Conservation (phyloP, 2,329 filamentous ascomycete genomes). For the Rutstroemia sp. region DNA sequence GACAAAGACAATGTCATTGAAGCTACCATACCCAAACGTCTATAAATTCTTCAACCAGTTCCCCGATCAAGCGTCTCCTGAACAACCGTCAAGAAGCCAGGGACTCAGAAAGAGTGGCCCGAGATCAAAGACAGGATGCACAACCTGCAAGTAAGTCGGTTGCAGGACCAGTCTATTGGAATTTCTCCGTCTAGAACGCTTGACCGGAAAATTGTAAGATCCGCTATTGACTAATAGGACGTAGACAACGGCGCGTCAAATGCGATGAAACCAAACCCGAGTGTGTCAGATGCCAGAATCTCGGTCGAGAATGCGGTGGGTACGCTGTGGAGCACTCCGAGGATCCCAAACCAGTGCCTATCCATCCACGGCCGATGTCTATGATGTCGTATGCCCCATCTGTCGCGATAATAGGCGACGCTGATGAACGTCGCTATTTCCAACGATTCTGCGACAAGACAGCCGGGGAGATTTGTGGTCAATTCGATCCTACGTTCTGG, state of each 20-base stretch:
- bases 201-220: conserved; percentile 1
- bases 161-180: not conserved
- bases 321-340: conserved; percentile 26
- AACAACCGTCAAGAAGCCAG: conserved; percentile 27
- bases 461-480: conserved; percentile 24
- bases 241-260: conserved; percentile 29
- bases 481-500: conserved; percentile 28
- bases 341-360: conserved; percentile 25
- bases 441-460: conserved; percentile 29
- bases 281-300: conserved; percentile 28
- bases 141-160: conserved; percentile 29
- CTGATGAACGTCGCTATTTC: conserved; percentile 27
- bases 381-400: conserved; percentile 25
- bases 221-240: conserved; percentile 12
- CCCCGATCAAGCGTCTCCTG: conserved; percentile 26
- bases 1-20: conserved; percentile 26
- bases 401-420: conserved; percentile 23
- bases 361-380: conserved; percentile 27
- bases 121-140: conserved; percentile 28
- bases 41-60: conserved; percentile 31
- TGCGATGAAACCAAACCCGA: conserved; percentile 30
- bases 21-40: conserved; percentile 29
- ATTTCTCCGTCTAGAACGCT: conserved; percentile 1
- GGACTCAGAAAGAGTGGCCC: conserved; percentile 29
- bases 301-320: conserved; percentile 29